Evolutionary conservation across 2,329 filamentous ascomycete genomes (phyloP).

Genomic region (Aspergillus sp.): DNA sequence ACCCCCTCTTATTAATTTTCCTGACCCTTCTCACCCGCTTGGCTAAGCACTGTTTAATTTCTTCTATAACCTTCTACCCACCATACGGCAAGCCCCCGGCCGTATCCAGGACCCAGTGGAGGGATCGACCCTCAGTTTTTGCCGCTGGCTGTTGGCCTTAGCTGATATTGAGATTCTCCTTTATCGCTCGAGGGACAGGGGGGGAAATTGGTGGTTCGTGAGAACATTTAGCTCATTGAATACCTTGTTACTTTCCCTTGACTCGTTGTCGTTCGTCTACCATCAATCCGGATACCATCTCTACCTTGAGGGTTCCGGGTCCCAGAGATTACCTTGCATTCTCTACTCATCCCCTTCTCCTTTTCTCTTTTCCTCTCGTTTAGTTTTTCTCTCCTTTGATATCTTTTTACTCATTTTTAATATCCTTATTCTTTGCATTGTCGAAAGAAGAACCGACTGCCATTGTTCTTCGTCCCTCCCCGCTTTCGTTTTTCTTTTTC

Average conservation of each 20-base stretch:
- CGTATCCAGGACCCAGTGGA: conserved; percentile 18
- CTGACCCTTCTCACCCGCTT: conserved; percentile 20
- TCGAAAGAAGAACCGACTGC: not conserved
- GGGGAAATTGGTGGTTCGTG: conserved; percentile 1
- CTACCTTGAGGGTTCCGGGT: not conserved
- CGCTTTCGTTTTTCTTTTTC: not conserved
- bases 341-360: not conserved
- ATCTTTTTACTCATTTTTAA: not conserved
- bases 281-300: conserved; percentile 1
- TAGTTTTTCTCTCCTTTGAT: not conserved
- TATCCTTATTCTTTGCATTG: no score
- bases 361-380: not conserved
- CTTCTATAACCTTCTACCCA: conserved; percentile 21
- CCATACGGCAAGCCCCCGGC: conserved; percentile 14
- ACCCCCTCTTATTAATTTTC: conserved; percentile 3
- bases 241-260: conserved; percentile 6
- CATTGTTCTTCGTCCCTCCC: not conserved
- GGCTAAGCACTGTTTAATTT: conserved; percentile 23
- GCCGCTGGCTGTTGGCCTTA: conserved; percentile 15
- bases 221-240: not conserved
- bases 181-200: conserved; percentile 12
- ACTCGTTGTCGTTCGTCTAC: not conserved
- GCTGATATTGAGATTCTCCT: conserved; percentile 16
- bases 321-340: not conserved
- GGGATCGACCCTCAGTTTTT: conserved; percentile 20